Evolutionary conservation across 805 yeast species (phyloP), one percentile per base, ranked within the genome.

Genomic region (Saccharomycopsis sp.): DNA sequence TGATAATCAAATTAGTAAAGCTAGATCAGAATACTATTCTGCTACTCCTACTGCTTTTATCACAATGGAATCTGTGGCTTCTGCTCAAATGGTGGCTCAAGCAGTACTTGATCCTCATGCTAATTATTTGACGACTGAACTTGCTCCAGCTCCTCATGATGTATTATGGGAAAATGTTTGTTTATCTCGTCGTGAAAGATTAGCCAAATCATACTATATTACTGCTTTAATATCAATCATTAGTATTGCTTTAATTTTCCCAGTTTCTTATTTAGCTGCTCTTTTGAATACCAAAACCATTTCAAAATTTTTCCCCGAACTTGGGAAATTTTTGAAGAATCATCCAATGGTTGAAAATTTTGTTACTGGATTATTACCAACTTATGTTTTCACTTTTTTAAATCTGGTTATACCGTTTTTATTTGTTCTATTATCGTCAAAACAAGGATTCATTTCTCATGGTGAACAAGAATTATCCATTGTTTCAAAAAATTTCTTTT

Each of bases 71-170:
- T 73, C 92, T 1, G 96, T 87, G 3, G 95, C 96, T 0, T 79
- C 87, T 49, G 96, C 97, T 2, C 98, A 89, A 57, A 80, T 87
- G 84, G 79, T 92, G 21, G 96, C 96, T 0, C 98, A 92, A 57
- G 92, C 96, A 0, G 88, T 89, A 0, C 58, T 92, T 43, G 96
- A 88, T 55, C 96, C 96, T 0, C 72, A 83, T 42, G 86, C 92
- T 5, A 79, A 83, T 54, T 83, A 77, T 43, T 63, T 92, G 39
- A 83, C 88, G 27, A 82, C 95, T 3, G 66, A 72, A 31, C 62
- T 87, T 42, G 97, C 97, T 0, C 97, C 97, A 0, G 94, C 97
- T 1, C 97, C 97, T 3, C 89, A 82, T 52, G 98, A 89, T 56
- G 81, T 89, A 19, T 77, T 85, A 31, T 89, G 98, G 98, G 82